Evolutionary conservation across 768 basidiomycete genomes (phyloP).

Genomic region (Leucogyrophana mollusca): DNA sequence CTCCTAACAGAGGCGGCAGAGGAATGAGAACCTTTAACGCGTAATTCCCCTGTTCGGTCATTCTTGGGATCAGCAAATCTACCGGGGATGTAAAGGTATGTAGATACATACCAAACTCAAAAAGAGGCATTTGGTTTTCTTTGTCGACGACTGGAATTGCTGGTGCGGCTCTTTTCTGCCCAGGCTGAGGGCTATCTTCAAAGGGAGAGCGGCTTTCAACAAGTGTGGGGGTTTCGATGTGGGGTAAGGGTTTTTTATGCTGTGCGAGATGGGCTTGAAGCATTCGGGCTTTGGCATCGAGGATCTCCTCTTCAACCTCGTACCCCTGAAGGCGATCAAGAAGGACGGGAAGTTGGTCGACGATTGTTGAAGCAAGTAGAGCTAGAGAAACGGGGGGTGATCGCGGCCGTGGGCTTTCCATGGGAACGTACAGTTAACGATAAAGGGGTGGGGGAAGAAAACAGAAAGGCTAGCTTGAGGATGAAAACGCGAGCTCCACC

Average conservation of each 20-base stretch:
- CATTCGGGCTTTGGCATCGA: constrained; percentile 14
- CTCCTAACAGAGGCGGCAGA: constrained; percentile 19
- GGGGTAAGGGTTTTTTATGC: too few species aligned
- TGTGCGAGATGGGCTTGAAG: constrained; percentile 1
- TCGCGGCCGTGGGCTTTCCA: neutral
- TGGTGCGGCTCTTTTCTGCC: too few species aligned
- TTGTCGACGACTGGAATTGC: too few species aligned
- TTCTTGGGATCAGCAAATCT: too few species aligned
- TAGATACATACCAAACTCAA: too few species aligned
- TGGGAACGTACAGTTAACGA: neutral
- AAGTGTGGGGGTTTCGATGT: too few species aligned
- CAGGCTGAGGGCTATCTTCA: too few species aligned
- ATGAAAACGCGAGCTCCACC: neutral
- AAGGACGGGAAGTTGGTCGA: constrained; percentile 15
- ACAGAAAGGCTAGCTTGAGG: neutral
- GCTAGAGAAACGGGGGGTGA: constrained; percentile 7
- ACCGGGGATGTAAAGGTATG: too few species aligned
- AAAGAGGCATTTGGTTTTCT: too few species aligned
- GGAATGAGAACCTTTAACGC: neutral
- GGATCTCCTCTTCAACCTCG: constrained; percentile 18
- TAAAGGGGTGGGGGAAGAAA: neutral
- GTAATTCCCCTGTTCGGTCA: too few species aligned
- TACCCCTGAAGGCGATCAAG: constrained; percentile 19
- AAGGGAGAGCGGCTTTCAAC: too few species aligned
- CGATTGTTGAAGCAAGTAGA: constrained; percentile 9